phyloP scores from a whole-genome alignment of 148 eudicot genomes.

The Fagopyrum homotropicum region DNA sequence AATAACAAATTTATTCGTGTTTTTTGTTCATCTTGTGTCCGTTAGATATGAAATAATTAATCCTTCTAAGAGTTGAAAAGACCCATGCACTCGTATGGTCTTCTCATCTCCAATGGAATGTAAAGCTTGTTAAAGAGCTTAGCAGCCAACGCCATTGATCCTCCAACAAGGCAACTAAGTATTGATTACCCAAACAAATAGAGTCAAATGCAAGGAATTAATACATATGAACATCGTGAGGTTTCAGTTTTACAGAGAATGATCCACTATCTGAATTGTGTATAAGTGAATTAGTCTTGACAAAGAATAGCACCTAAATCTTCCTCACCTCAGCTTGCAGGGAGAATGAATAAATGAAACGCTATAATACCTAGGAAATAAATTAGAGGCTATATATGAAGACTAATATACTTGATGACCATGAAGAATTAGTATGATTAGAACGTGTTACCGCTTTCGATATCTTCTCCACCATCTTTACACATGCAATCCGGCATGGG shows the following conservation, averaged over 20 bases:
- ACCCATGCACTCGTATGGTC: too few relatives aligned
- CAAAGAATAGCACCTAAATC: constrained; percentile 7
- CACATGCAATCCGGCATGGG: constrained; percentile 99
- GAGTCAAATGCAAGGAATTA: not conserved
- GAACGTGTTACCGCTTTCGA: constrained; percentile 25
- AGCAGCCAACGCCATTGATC: too few relatives aligned
- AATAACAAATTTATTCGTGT: too few relatives aligned
- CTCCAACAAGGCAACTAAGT: too few relatives aligned
- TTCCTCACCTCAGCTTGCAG: constrained; percentile 2
- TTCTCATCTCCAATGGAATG: too few relatives aligned
- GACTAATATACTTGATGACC: constrained; percentile 8
- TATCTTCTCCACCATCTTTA: constrained; percentile 28
- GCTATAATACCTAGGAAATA: not conserved
- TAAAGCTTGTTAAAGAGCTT: too few relatives aligned
- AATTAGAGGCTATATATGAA: constrained; percentile 8
- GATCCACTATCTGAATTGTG: constrained; percentile 3
- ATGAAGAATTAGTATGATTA: not conserved
- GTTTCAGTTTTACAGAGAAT: constrained; percentile 9
- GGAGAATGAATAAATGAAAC: constrained; percentile 7
- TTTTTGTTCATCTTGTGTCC: too few relatives aligned
- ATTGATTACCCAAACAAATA: not conserved
- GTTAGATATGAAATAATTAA: too few relatives aligned
- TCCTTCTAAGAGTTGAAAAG: too few relatives aligned
- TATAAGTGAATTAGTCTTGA: not conserved
- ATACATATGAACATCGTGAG: constrained; percentile 11